Evolutionary conservation across 2,329 filamentous ascomycete genomes (phyloP).

Genomic region (Ophiostoma novo-ulmi): DNA sequence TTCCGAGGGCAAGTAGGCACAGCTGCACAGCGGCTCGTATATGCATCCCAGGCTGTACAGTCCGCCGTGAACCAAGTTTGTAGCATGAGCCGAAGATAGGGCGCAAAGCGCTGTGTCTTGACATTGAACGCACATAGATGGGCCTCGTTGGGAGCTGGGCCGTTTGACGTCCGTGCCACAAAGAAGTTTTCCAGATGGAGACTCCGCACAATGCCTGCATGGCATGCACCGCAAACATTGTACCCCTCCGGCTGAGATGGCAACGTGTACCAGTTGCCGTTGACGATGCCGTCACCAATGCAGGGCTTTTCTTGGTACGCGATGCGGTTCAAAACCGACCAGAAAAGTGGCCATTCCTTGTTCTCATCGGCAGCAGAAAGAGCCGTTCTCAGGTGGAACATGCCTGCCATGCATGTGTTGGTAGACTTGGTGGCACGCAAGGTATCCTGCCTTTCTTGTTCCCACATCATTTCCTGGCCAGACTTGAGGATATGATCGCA

Average conservation of each 20-base stretch:
- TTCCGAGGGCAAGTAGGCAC: conserved; percentile 33
- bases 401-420: conserved; percentile 28
- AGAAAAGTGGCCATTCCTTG: conserved; percentile 35
- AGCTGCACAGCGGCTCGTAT: not conserved
- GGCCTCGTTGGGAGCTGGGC: conserved; percentile 24
- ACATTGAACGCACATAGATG: conserved; percentile 36
- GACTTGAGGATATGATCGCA: conserved; percentile 35
- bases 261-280: conserved; percentile 36
- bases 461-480: conserved; percentile 26
- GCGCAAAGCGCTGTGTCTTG: conserved; percentile 31
- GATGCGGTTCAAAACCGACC: conserved; percentile 32
- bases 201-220: conserved; percentile 33
- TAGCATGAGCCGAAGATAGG: conserved; percentile 2
- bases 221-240: conserved; percentile 37
- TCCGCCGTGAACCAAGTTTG: conserved; percentile 19
- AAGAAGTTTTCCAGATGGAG: conserved; percentile 34
- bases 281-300: conserved; percentile 32
- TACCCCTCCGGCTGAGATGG: conserved; percentile 34
- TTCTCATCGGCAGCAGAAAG: conserved; percentile 32
- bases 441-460: conserved; percentile 24
- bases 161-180: conserved; percentile 27
- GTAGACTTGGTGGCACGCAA: conserved; percentile 28
- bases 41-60: not conserved
- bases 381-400: conserved; percentile 33
- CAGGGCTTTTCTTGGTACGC: conserved; percentile 33